phyloP scores from a whole-genome alignment of 208 protist species.

The Acanthamoeba royreba region DNA sequence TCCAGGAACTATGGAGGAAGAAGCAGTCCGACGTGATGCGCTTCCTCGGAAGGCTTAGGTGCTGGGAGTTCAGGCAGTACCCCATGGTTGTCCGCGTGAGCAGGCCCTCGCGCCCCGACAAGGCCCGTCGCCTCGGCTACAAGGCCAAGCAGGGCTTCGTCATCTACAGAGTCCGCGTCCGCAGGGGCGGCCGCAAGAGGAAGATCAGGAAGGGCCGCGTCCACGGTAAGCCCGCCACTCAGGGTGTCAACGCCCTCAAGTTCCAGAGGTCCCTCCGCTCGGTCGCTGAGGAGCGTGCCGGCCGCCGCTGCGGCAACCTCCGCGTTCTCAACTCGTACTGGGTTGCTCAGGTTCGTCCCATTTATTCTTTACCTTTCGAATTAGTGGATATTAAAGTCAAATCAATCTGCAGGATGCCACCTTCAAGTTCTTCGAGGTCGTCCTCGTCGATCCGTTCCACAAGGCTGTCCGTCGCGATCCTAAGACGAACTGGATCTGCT shows the following conservation, averaged over 20 bases:
- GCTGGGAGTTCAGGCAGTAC: constrained; percentile 97
- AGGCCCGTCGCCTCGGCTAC: constrained; percentile 99
- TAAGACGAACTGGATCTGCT: constrained; percentile 99
- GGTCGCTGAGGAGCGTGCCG: constrained; percentile 97
- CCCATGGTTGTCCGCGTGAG: constrained; percentile 87
- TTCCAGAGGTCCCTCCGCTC: constrained; percentile 92
- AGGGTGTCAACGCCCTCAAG: constrained; percentile 97
- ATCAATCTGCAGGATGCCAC: constrained; percentile 86
- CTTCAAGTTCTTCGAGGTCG: constrained; percentile 98
- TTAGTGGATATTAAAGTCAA: not conserved
- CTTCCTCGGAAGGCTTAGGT: constrained; percentile 97
- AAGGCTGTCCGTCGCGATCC: constrained; percentile 96
- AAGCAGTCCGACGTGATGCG: constrained; percentile 99
- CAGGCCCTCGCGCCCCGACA: constrained; percentile 97
- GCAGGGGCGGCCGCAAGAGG: constrained; percentile 98
- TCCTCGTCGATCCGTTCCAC: constrained; percentile 98
- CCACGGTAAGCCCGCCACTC: constrained; percentile 98
- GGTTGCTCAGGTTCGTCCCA: constrained; percentile 87
- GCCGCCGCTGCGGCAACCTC: constrained; percentile 92
- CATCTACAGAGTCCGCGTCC: constrained; percentile 98
- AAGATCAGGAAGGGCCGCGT: constrained; percentile 94
- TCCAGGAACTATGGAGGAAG: constrained; percentile 99
- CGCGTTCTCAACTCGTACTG: constrained; percentile 99
- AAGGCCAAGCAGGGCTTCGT: constrained; percentile 99
- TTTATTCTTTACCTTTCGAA: not conserved